Conservation (phyloP, 2,329 filamentous ascomycete species). For the Alternaria solani region DNA sequence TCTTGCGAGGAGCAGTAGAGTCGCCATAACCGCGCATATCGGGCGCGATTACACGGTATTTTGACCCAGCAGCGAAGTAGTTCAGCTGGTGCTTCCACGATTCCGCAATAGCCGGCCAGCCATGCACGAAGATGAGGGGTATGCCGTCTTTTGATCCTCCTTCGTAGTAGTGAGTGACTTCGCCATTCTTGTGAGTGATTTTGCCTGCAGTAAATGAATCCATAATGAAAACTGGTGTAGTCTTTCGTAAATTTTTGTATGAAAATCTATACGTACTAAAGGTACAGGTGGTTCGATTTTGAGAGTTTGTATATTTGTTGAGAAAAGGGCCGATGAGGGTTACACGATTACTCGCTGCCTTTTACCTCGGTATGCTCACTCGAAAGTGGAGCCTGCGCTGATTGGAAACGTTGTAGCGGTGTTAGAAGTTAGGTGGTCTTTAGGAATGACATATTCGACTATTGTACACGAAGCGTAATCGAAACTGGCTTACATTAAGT, state of each 20-base stretch:
- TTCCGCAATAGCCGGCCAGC: slow-evolving; percentile 49
- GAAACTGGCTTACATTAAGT: not conserved
- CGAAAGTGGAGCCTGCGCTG: not conserved
- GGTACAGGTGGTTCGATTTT: too few relatives aligned
- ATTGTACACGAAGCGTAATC: not conserved
- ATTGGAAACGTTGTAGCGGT: too few relatives aligned
- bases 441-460: accelerated
- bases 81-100: slow-evolving; percentile 48
- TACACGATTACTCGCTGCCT: not conserved
- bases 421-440: not conserved
- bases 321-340: not conserved
- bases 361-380: not conserved
- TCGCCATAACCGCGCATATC: slow-evolving; percentile 51
- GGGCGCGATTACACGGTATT: slow-evolving; percentile 33
- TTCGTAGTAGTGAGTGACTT: slow-evolving; percentile 37
- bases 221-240: slow-evolving; percentile 7
- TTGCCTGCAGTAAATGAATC: slow-evolving; percentile 24
- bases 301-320: not conserved
- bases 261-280: not conserved
- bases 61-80: slow-evolving; percentile 40
- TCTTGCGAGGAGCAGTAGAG: slow-evolving; percentile 39
- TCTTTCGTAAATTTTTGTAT: not conserved
- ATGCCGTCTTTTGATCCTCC: slow-evolving; percentile 30
- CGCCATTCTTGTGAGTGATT: slow-evolving; percentile 30
- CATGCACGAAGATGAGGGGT: slow-evolving; percentile 39